Base-by-base conservation (phyloP, 78 protist genomes). In the Chrysochromulina tobinii region DNA sequence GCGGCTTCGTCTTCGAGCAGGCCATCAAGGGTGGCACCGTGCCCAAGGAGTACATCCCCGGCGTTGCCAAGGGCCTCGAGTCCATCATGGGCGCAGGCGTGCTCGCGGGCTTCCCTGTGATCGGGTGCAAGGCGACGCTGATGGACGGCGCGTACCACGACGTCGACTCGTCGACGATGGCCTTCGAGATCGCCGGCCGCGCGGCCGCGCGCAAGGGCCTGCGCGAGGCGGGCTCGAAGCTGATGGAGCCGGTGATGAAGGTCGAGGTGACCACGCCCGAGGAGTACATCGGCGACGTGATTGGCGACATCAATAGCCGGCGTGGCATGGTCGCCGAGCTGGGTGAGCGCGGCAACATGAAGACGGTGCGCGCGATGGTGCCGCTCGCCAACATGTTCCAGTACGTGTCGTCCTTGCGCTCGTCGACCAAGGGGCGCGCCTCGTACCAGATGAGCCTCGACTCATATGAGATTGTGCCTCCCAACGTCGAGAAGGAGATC, bases 301-400 rank as follows among this genome's bases (percentile, higher is more conserved):
- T 91, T 66, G 93, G 93, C 15, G 93, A 91, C 68, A 91, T 91
- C 93, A 91, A 91, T 89, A 38, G 69, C n/a, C 50, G 93, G 25
- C 86, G 85, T 25, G 91, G 81, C 25, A 53, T 51, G 84, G 89
- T 91, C 50, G 73, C 54, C 21, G 83, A 89, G 86, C 84, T 88
- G n/a, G 59, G 54, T 11, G 91, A 88, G 25, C 58, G 85, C 38
- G 91, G 91, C 66, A 72, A 69, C 91, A 72, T 88, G 81, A 88
- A 88, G 84, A 23, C 59, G 17, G 91, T 88, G 20, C 57, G 61
- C 51, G 91, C 91, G 27, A 9, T 12, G 55, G 93, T 91, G 54
- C 93, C 93, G 25, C 93, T 91, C 67, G 51, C 93, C 73, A 54
- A 81, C 69, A 91, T 91, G 93, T 91, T 91, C 93, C 93, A 91